Evolutionary conservation across 208 protist species (phyloP), one percentile per base, ranked within the genome.

Genomic region (Strigomonas culicis): DNA sequence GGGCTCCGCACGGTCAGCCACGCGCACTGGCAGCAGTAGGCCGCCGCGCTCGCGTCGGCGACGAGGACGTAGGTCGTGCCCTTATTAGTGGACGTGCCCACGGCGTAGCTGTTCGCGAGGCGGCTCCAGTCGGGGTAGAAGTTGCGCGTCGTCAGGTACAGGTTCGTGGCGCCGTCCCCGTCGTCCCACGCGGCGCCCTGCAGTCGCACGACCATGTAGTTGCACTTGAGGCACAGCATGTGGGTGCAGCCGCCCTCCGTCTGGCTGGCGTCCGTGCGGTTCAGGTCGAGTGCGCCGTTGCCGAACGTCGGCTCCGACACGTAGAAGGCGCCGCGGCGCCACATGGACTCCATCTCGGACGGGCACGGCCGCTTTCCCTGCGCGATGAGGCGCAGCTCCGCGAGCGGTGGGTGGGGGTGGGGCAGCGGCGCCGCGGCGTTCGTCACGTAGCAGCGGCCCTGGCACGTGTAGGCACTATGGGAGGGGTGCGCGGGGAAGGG

Each of bases 11-110:
- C 86, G 13, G 89, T 90, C 27, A 91, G 69, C 84, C 85, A 95
- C 30, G 86, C 88, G 64, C 89, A 95, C 62, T 95, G 89, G 55
- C 89, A 95, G 69, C 89, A 92, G 73, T 95, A 95, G 21, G 86
- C 89, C 30, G 86, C 89, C 27, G 65, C 64, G 19, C 60, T 32
- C 30, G 41, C 19, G 39, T 67, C 67, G 30, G 56, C 39, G 32
- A 57, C 39, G 47, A 95, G 63, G 19, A 87, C 89, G 24, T 39
- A 30, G n/a, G 46, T 30, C 6, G 49, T 32, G n/a, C 34, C 31
- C 27, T 66, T 21, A 2, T 66, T 64, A 2, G 13, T 60, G 15
- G 65, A 63, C 4, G 70, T 58, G 10, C 89, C 85, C n/a, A 90
- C 80, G 25, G 82, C 74, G 39, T 62, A 74, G 24, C 69, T 70